Evolutionary conservation across 225 moss, liverwort and hornwort species (phyloP).

Genomic region (Antitrichia curtipendula): DNA sequence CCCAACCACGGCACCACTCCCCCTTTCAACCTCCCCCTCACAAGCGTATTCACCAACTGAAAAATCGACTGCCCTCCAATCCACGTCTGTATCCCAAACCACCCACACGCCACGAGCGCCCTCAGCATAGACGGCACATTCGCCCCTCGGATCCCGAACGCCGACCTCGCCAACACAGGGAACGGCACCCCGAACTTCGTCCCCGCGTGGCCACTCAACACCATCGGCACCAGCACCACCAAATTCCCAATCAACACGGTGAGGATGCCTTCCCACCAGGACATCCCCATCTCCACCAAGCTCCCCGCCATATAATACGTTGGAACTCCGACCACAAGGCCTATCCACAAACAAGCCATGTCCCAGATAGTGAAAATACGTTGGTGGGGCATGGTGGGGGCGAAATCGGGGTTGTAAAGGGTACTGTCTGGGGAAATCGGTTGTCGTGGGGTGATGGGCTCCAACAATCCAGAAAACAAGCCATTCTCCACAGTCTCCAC

Average conservation of each 20-base stretch:
- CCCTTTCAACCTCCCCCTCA: constrained; percentile 11
- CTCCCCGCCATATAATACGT: constrained; percentile 99
- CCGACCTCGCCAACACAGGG: constrained; percentile 69
- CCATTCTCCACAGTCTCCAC: not conserved
- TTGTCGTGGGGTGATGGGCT: constrained; percentile 43
- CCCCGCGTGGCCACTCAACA: constrained; percentile 70
- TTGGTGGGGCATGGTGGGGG: constrained; percentile 35
- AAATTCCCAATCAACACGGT: constrained; percentile 65
- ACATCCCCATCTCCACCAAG: constrained; percentile 93
- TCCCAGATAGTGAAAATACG: constrained; percentile 48
- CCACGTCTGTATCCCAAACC: constrained; percentile 98
- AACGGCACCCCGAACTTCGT: constrained; percentile 85
- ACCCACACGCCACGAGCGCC: constrained; percentile 80
- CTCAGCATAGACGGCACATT: constrained; percentile 73
- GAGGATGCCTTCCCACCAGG: constrained; percentile 89
- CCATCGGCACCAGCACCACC: constrained; percentile 78
- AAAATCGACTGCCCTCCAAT: constrained; percentile 85
- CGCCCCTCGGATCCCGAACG: constrained; percentile 85
- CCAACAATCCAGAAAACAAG: constrained; percentile 37
- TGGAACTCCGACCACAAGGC: constrained; percentile 81
- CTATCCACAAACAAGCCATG: constrained; percentile 81
- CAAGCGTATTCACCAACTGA: constrained; percentile 49
- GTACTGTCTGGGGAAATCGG: constrained; percentile 47
- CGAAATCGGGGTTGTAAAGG: constrained; percentile 59
- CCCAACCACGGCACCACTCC: constrained; percentile 53